phyloP scores from a whole-genome alignment of 371 early-diverging fungal genomes.

The Mucor lusitanicus region DNA sequence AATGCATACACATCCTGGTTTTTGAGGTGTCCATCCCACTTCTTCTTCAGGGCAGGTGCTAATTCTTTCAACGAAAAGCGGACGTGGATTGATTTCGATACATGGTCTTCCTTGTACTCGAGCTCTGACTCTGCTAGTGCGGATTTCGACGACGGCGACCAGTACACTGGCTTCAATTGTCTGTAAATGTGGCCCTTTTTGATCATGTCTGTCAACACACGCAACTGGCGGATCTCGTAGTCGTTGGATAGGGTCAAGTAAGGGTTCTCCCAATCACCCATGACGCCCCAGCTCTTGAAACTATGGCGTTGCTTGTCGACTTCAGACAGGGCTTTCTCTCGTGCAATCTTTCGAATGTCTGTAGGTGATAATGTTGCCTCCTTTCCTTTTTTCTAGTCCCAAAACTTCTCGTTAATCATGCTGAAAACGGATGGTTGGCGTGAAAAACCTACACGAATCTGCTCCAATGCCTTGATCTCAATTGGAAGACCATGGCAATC shows the following conservation, averaged over 20 bases:
- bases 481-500: conserved; percentile 98
- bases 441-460: conserved; percentile 48
- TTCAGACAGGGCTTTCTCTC: conserved; percentile 67
- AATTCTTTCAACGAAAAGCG: conserved; percentile 52
- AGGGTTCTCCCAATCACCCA: conserved; percentile 87
- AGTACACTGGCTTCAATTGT: conserved; percentile 86
- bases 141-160: conserved; percentile 91
- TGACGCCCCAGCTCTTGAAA: conserved; percentile 76
- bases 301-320: conserved; percentile 68
- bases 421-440: too few species aligned
- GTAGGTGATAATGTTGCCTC: conserved; percentile 49
- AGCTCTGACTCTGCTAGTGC: conserved; percentile 93
- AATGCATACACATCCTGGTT: conserved; percentile 51
- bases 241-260: conserved; percentile 76
- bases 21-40: conserved; percentile 19
- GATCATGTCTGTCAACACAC: conserved; percentile 79
- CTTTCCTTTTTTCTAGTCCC: conserved; percentile 30
- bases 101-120: conserved; percentile 86
- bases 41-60: conserved; percentile 18
- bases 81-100: conserved; percentile 77
- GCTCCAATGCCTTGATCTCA: conserved; percentile 86
- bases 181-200: conserved; percentile 73
- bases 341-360: conserved; percentile 71
- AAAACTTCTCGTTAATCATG: neutral
- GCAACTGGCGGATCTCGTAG: conserved; percentile 80